Evolutionary conservation across 257 asterid species (phyloP), one percentile per base, ranked within the genome.

Genomic region (Primulina huaijiensis): DNA sequence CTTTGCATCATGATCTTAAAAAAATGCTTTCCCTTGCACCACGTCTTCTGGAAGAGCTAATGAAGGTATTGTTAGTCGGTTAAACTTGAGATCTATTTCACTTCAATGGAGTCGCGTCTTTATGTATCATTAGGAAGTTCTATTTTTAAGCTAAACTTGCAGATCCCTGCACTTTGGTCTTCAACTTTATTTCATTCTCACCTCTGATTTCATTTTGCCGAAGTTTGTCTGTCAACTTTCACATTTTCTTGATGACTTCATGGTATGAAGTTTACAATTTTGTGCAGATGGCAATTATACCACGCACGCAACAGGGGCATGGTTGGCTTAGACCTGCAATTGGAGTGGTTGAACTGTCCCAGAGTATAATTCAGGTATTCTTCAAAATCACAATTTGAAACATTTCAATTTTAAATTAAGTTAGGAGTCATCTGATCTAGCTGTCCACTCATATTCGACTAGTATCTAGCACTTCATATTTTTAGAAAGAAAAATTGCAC

Each of bases 311-410:
- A 20, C 93, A 83, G 74, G 96, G 98, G 46, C 92, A 86, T 69
- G 99, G 99, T 67, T 94, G 97, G 98, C 86, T 94, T 79, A 88
- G 99, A 84, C 99, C 99, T 76, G 99, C 99, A 72, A 83, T 85
- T 74, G 99, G 99, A 74, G 99, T 94, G 68, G 73, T 94, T 68
- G 99, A 94, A 82, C 79, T 94, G 71, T 89, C 98, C 73, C 98
- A 94, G 85, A 84, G 99, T 76, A 78, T 94, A 67, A 82, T 89
- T 66, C 99, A 94, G 98, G 99, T 94, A 64, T 68, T 53, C 34
- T 37, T 71, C 50, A 7, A 29, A 60, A 62, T 52, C 67, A 72
- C 67, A 57, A 19, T 31, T 25, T 67, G 61, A 38, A 61, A 17
- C 67, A 29, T 62, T 50, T 30, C 29, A 60, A 60, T 60, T 63